Percentiles rank a stretch among this genome's conserved stretches.
Conservation (phyloP, 768 basidiomycete species). For the Clitopilus hobsonii region DNA sequence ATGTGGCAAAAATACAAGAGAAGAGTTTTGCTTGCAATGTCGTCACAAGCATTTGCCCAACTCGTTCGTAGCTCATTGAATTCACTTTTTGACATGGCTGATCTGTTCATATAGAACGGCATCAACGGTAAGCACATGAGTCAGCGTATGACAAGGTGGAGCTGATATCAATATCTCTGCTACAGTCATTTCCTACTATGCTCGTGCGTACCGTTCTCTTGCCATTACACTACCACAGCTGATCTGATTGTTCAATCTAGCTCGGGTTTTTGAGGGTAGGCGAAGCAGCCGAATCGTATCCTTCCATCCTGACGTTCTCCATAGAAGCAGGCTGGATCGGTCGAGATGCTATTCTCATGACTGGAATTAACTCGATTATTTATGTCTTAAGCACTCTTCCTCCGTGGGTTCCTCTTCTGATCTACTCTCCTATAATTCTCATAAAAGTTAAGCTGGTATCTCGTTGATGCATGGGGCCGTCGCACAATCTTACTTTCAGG, state of each 20-base stretch:
- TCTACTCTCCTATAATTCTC: slow-evolving; percentile 6
- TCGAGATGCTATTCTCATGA: slow-evolving; percentile 83
- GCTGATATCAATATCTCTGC: slow-evolving; percentile 3
- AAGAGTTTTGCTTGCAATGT: slow-evolving; percentile 90
- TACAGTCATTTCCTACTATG: slow-evolving; percentile 92
- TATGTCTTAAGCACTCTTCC: slow-evolving; percentile 68
- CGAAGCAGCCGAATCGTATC: not conserved
- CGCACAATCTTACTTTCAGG: slow-evolving; percentile 75
- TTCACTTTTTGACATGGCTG: slow-evolving; percentile 1
- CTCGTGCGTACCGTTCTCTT: slow-evolving; percentile 51
- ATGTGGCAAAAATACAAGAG: slow-evolving; percentile 90
- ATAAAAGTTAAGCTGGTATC: slow-evolving; percentile 62
- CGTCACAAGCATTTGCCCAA: slow-evolving; percentile 93
- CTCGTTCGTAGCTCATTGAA: slow-evolving; percentile 49
- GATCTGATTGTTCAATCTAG: slow-evolving; percentile 29
- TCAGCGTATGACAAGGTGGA: slow-evolving; percentile 3
- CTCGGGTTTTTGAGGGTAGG: slow-evolving; percentile 87
- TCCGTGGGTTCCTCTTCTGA: slow-evolving; percentile 40
- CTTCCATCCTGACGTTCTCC: not conserved
- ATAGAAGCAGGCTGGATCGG: slow-evolving; percentile 86
- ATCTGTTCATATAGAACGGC: slow-evolving; percentile 61
- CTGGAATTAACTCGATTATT: slow-evolving; percentile 77
- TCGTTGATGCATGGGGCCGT: slow-evolving; percentile 82
- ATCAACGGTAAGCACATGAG: slow-evolving; percentile 67
- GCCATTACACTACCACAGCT: not conserved